phyloP scores from a whole-genome alignment of 2,329 filamentous ascomycete genomes.

The Stagonosporopsis vannaccii region DNA sequence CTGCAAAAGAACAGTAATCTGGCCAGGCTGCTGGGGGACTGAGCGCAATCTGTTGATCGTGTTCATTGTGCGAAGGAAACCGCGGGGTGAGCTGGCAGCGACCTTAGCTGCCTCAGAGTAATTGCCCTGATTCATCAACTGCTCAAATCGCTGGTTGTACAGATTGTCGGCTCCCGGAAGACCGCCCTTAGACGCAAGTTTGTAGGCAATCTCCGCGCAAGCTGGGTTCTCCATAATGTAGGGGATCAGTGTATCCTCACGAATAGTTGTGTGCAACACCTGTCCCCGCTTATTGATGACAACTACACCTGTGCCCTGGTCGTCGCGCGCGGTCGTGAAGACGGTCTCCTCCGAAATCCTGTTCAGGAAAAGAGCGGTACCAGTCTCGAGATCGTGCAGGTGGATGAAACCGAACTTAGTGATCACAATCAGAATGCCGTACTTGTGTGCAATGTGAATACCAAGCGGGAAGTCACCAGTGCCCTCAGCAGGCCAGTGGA shows the following conservation, averaged over 20 bases:
- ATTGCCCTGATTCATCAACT: slow-evolving; percentile 79
- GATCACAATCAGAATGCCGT: slow-evolving; percentile 95
- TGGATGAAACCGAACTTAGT: slow-evolving; percentile 99
- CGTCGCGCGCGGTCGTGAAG: slow-evolving; percentile 89
- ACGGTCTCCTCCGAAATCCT: slow-evolving; percentile 99
- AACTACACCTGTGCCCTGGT: slow-evolving; percentile 84
- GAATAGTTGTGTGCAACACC: slow-evolving; percentile 90
- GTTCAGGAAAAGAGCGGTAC: slow-evolving; percentile 98
- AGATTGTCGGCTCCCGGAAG: slow-evolving; percentile 93
- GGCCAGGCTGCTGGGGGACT: slow-evolving; percentile 78
- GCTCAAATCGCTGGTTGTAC: slow-evolving; percentile 91
- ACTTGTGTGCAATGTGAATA: slow-evolving; percentile 96
- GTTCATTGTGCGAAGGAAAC: slow-evolving; percentile 91
- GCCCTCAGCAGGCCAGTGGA: slow-evolving; percentile 96
- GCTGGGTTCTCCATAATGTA: slow-evolving; percentile 97
- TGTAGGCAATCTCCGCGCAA: slow-evolving; percentile 91
- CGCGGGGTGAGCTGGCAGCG: slow-evolving; percentile 93
- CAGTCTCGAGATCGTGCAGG: slow-evolving; percentile 95
- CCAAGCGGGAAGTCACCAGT: slow-evolving; percentile 97
- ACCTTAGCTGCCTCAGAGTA: slow-evolving; percentile 92
- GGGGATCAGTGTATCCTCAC: slow-evolving; percentile 88
- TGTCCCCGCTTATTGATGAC: slow-evolving; percentile 98
- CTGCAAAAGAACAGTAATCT: slow-evolving; percentile 93
- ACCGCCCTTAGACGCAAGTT: slow-evolving; percentile 92
- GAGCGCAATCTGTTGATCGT: slow-evolving; percentile 97